Evolutionary conservation across 169 alveolate species (phyloP).

Genomic region (Cryptosporidium muris): DNA sequence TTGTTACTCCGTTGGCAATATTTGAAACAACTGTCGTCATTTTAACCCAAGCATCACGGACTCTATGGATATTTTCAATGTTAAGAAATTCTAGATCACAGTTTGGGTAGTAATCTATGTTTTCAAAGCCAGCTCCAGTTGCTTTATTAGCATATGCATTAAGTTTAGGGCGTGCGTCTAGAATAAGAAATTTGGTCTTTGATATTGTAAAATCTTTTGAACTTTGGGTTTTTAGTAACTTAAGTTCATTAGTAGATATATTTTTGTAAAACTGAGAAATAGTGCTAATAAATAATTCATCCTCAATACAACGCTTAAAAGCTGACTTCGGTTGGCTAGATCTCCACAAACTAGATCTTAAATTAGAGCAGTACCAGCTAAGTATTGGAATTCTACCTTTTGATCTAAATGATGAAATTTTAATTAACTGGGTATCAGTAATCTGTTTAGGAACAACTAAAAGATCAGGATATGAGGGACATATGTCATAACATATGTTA

Average conservation of each 20-base stretch:
- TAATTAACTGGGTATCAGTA: slow-evolving; percentile 72
- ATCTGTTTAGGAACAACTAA: slow-evolving; percentile 73
- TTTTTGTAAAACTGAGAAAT: slow-evolving; percentile 69
- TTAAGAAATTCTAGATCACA: slow-evolving; percentile 76
- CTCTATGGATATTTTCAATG: slow-evolving; percentile 78
- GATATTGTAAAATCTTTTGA: background rate
- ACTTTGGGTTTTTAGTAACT: background rate
- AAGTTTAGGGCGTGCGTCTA: slow-evolving; percentile 80
- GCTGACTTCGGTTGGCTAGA: slow-evolving; percentile 73
- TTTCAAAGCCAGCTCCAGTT: slow-evolving; percentile 81
- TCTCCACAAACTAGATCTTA: slow-evolving; percentile 71
- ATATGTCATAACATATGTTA: slow-evolving; percentile 72
- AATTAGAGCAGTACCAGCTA: slow-evolving; percentile 66
- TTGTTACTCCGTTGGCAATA: background rate
- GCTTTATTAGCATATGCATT: slow-evolving; percentile 81
- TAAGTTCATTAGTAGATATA: slow-evolving; percentile 44
- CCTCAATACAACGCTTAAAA: slow-evolving; percentile 70
- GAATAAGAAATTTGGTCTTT: slow-evolving; percentile 36
- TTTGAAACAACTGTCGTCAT: slow-evolving; percentile 28
- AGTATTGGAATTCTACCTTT: slow-evolving; percentile 77
- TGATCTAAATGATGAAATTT: slow-evolving; percentile 74
- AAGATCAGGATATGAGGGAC: slow-evolving; percentile 76
- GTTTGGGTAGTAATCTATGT: slow-evolving; percentile 72
- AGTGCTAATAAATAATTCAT: slow-evolving; percentile 60
- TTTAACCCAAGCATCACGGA: slow-evolving; percentile 68